phyloP scores from a whole-genome alignment of 495 filamentous ascomycete species.

The Hyaloscypha bicolor region DNA sequence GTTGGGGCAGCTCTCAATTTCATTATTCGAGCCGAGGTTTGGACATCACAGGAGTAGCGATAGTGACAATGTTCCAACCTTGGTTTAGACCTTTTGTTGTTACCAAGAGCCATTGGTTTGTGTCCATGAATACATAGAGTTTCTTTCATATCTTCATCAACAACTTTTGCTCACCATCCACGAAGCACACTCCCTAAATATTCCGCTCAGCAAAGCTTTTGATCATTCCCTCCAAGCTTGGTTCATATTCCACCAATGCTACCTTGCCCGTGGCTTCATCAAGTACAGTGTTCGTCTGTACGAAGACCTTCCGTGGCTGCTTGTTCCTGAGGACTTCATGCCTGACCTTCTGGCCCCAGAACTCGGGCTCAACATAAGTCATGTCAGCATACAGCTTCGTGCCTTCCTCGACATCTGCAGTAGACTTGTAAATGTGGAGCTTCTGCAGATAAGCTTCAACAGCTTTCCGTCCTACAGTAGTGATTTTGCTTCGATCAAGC shows the following conservation, averaged over 20 bases:
- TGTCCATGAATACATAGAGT: neutral
- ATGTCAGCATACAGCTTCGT: slow-evolving; percentile 79
- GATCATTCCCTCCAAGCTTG: slow-evolving; percentile 82
- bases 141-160: neutral
- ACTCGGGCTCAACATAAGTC: slow-evolving; percentile 76
- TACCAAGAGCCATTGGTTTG: too few relatives aligned
- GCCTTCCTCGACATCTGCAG: slow-evolving; percentile 77
- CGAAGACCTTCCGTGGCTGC: slow-evolving; percentile 92
- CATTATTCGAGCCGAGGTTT: too few relatives aligned
- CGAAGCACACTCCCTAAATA: slow-evolving; percentile 39
- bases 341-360: slow-evolving; percentile 76
- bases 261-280: slow-evolving; percentile 65
- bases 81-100: too few relatives aligned
- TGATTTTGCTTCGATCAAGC: slow-evolving; percentile 82
- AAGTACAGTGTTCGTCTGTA: slow-evolving; percentile 84
- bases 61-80: too few relatives aligned
- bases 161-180: neutral
- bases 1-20: too few relatives aligned
- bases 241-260: slow-evolving; percentile 84
- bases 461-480: slow-evolving; percentile 63
- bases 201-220: slow-evolving; percentile 86
- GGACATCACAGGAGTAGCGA: too few relatives aligned
- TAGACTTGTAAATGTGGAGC: slow-evolving; percentile 89
- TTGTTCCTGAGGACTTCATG: slow-evolving; percentile 82
- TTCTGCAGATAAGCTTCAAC: slow-evolving; percentile 91